These are phyloP conservation scores for Ophiocordyceps polyrhachis-furcata DNA, from an alignment of 2,329 filamentous ascomycete species.

Conservation along the genomic window DNA sequence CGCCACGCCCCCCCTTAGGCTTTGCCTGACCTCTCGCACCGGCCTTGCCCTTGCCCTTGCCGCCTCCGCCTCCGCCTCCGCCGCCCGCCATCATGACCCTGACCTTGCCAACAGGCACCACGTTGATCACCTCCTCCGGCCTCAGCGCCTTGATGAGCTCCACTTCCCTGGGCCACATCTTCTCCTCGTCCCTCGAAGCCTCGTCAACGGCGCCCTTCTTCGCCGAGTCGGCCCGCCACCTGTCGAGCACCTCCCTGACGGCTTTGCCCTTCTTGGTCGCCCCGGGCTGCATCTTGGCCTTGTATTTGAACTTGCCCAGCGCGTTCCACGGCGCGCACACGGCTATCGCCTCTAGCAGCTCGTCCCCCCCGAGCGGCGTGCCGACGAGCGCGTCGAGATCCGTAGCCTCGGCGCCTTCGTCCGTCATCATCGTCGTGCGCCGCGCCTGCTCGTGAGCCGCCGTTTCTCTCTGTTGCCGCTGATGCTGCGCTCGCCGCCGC, in stretches of 20 bases:
- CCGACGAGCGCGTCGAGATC: conserved; percentile 50
- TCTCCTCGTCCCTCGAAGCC: conserved; percentile 42
- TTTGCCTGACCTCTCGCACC: conserved; percentile 14
- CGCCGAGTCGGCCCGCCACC: conserved; percentile 50
- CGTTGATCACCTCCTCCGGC: conserved; percentile 63
- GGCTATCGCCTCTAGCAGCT: conserved; percentile 50
- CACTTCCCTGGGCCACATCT: conserved; percentile 71
- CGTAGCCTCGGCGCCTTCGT: conserved; percentile 36
- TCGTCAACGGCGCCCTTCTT: conserved; percentile 44
- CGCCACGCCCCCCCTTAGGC: conserved; percentile 17
- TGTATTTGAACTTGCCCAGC: conserved; percentile 64
- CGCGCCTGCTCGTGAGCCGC: conserved; percentile 59
- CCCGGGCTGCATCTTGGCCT: conserved; percentile 85
- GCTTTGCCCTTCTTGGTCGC: conserved; percentile 86
- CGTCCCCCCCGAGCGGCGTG: conserved; percentile 61
- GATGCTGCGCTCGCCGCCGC: conserved; percentile 63
- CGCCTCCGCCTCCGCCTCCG: conserved; percentile 20
- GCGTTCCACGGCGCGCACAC: conserved; percentile 48
- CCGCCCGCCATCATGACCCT: conserved; percentile 54
- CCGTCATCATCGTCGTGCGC: conserved; percentile 38
- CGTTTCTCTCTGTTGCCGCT: conserved; percentile 54
- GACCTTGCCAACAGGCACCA: conserved; percentile 62
- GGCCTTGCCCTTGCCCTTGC: conserved; percentile 16
- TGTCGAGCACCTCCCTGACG: conserved; percentile 70
- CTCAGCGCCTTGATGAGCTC: conserved; percentile 69